Conservation (phyloP, 164 flowering plant species). For the Platanus orientalis region DNA sequence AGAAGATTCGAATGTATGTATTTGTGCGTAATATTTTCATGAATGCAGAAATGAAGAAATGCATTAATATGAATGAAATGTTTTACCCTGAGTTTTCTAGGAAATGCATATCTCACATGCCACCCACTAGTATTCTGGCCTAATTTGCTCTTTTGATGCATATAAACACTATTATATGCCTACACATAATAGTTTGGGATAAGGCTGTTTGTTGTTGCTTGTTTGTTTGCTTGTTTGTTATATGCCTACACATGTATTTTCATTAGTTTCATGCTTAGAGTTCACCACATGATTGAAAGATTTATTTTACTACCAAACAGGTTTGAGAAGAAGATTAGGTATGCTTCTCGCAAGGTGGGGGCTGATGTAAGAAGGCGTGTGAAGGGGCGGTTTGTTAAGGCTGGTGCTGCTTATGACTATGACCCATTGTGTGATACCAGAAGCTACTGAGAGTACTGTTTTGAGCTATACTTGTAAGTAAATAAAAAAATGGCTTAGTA, state of each 20-base stretch:
- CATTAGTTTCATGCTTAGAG: background rate
- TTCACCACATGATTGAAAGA: too few species aligned
- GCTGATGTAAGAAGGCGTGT: constrained; percentile 59
- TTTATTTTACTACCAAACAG: constrained; percentile 21
- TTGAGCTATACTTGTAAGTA: constrained; percentile 25
- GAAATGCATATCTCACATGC: too few species aligned
- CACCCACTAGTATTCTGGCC: too few species aligned
- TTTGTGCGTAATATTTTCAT: background rate
- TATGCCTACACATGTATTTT: background rate
- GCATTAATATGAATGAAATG: too few species aligned
- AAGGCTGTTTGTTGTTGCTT: too few species aligned
- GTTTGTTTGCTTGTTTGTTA: background rate
- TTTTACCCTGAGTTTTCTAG: too few species aligned
- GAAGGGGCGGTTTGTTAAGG: constrained; percentile 62
- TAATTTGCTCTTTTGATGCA: too few species aligned
- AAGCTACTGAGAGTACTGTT: constrained; percentile 36
- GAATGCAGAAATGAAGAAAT: too few species aligned
- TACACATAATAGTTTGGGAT: too few species aligned
- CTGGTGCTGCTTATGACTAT: constrained; percentile 55
- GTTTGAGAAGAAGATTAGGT: constrained; percentile 58
- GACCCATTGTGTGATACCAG: constrained; percentile 44
- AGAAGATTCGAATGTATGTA: constrained; percentile 73
- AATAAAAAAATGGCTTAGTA: constrained; percentile 14
- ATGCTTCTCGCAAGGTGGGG: constrained; percentile 56
- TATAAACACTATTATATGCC: background rate